Percentiles rank a stretch among this genome's conserved stretches.
Evolutionary conservation across 73 alveolate genomes (phyloP).

Genomic region (Paramecium sonneborni): DNA sequence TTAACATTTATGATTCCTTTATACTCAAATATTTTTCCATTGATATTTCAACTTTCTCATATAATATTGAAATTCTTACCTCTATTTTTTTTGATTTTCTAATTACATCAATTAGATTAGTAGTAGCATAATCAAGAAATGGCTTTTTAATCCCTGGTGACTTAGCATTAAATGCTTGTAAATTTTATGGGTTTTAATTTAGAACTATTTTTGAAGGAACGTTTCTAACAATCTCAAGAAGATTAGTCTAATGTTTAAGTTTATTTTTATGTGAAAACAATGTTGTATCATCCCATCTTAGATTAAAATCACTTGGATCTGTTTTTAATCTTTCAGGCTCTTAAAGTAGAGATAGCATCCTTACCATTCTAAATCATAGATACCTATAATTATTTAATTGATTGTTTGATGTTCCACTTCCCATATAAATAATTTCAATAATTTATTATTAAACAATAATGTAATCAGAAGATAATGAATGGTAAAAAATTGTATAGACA

Average conservation of each 20-base stretch:
- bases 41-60: background rate
- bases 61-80: background rate
- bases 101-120: slow-evolving; percentile 2
- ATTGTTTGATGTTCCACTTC: slow-evolving; percentile 38
- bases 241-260: slow-evolving; percentile 6
- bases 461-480: background rate
- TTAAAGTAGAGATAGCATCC: slow-evolving; percentile 33
- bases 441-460: background rate
- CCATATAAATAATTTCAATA: slow-evolving; percentile 18
- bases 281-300: slow-evolving; percentile 23
- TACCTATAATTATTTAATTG: slow-evolving; percentile 39
- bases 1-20: slow-evolving; percentile 1
- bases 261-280: background rate
- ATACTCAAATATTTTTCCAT: slow-evolving; percentile 25
- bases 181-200: background rate
- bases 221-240: background rate
- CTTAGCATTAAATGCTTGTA: background rate
- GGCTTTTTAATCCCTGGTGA: background rate
- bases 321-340: slow-evolving; percentile 32
- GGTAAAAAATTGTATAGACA: background rate
- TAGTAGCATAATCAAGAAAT: background rate
- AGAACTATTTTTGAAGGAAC: background rate
- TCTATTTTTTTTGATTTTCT: background rate
- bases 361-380: background rate
- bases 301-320: slow-evolving; percentile 36